A percentile compares a stretch with the other conserved stretches of the same genome.
These are phyloP conservation scores for Alternaria triticina DNA, from an alignment of 2,329 filamentous ascomycete species.

Conservation along the genomic window DNA sequence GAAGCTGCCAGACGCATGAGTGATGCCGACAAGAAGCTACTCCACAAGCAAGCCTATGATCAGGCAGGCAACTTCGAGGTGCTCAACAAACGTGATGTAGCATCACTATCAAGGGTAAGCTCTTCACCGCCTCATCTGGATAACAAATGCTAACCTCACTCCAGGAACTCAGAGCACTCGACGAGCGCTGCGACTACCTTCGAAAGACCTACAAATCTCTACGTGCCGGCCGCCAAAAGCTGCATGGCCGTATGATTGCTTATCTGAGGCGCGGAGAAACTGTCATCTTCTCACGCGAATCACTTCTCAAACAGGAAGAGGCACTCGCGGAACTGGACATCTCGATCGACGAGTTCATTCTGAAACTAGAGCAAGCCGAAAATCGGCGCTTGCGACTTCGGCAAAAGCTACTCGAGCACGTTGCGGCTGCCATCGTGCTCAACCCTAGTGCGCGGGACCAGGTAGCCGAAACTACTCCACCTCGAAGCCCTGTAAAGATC, in stretches of 20 bases:
- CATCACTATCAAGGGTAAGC: slow-evolving; percentile 65
- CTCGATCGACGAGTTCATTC: slow-evolving; percentile 81
- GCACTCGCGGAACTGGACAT: slow-evolving; percentile 76
- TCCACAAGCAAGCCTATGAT: slow-evolving; percentile 48
- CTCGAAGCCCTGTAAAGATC: slow-evolving; percentile 47
- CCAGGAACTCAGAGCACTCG: slow-evolving; percentile 75
- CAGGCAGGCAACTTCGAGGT: slow-evolving; percentile 52
- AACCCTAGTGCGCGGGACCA: slow-evolving; percentile 37
- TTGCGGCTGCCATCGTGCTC: slow-evolving; percentile 68
- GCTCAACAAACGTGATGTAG: slow-evolving; percentile 48
- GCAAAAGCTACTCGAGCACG: slow-evolving; percentile 81
- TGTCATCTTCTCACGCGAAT: slow-evolving; percentile 75
- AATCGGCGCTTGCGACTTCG: slow-evolving; percentile 76
- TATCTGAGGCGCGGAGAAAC: slow-evolving; percentile 75
- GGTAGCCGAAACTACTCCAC: slow-evolving; percentile 45
- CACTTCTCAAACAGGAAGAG: slow-evolving; percentile 80
- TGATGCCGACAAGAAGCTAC: slow-evolving; percentile 43
- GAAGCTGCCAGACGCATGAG: slow-evolving; percentile 45
- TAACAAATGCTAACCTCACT: slow-evolving; percentile 22
- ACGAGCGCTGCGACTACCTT: slow-evolving; percentile 79
- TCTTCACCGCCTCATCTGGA: background rate
- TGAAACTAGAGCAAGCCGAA: slow-evolving; percentile 80
- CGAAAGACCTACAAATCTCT: slow-evolving; percentile 78
- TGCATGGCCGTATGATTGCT: slow-evolving; percentile 78
- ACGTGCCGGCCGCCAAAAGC: slow-evolving; percentile 75